Evolutionary conservation across 78 protist genomes (phyloP).

Genomic region (Dictyostelium brefeldianum): DNA sequence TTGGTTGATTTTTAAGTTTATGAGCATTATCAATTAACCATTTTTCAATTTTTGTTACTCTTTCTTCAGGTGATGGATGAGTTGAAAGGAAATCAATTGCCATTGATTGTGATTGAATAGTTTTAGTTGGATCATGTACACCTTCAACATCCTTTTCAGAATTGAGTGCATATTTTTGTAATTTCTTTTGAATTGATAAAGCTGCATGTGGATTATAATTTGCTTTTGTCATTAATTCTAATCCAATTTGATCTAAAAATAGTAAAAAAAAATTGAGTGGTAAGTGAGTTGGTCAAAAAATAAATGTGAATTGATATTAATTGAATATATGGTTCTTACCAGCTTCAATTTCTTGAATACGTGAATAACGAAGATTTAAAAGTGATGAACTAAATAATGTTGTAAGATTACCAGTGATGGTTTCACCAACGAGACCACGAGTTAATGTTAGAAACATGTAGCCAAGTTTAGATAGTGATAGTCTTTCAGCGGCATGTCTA

Average conservation of each 20-base stretch:
- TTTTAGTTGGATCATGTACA: neutral
- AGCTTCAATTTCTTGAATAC: slow-evolving; percentile 75
- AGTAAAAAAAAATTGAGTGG: too few species aligned
- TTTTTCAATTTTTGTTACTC: slow-evolving; percentile 3
- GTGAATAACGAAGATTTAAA: slow-evolving; percentile 20
- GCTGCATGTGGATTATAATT: slow-evolving; percentile 40
- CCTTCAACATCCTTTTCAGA: neutral
- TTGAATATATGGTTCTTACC: too few species aligned
- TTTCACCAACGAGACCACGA: slow-evolving; percentile 71
- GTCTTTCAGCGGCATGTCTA: slow-evolving; percentile 69
- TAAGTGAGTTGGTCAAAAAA: too few species aligned
- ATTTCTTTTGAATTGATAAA: slow-evolving; percentile 14
- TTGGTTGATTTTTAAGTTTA: neutral
- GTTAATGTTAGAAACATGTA: slow-evolving; percentile 46
- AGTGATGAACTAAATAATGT: slow-evolving; percentile 22
- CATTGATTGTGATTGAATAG: neutral
- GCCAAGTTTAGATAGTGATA: slow-evolving; percentile 19
- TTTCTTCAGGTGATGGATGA: slow-evolving; percentile 29
- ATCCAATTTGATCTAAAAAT: too few species aligned
- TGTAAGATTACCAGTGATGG: slow-evolving; percentile 56
- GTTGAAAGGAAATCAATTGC: slow-evolving; percentile 17
- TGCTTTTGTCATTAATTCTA: slow-evolving; percentile 33
- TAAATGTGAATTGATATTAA: too few species aligned
- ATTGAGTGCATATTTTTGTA: neutral
- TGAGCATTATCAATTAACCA: slow-evolving; percentile 1